A percentile compares a stretch with the other conserved stretches of the same genome.
phyloP scores from a whole-genome alignment of 2,329 filamentous ascomycete genomes.

The Lasiodiplodia hormozganensis region DNA sequence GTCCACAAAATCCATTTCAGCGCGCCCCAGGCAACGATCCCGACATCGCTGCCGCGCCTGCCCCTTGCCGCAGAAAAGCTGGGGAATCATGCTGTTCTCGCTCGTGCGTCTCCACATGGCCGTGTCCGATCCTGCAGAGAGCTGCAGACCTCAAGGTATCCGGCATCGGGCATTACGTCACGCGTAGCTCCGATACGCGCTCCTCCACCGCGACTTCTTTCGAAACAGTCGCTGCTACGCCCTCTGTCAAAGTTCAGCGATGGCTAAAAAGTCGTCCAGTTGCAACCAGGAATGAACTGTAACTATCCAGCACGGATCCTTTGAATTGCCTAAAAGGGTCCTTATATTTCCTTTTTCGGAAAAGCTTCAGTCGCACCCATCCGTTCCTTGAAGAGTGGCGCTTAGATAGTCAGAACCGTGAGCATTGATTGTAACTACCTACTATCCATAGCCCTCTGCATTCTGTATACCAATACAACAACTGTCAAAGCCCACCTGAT shows the following conservation, averaged over 20 bases:
- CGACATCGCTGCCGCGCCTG: slow-evolving; percentile 5
- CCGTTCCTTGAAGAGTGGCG: not conserved
- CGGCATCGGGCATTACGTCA: slow-evolving; percentile 26
- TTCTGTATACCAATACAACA: not conserved
- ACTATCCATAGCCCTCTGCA: not conserved
- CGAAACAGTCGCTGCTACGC: not conserved
- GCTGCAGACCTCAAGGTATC: slow-evolving; percentile 13
- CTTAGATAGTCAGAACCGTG: not conserved
- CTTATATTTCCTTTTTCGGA: slow-evolving; percentile 13
- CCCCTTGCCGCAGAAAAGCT: slow-evolving; percentile 1
- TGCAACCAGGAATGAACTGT: not conserved
- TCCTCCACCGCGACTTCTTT: not conserved
- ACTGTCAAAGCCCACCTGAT: not conserved
- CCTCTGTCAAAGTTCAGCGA: not conserved
- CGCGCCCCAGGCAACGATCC: not conserved
- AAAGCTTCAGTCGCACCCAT: not conserved
- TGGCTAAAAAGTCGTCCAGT: not conserved
- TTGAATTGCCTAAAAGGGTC: not conserved
- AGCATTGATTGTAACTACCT: not conserved
- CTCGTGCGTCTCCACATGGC: slow-evolving; percentile 3
- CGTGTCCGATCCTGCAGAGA: not conserved
- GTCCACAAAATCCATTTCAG: not conserved
- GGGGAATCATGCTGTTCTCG: not conserved
- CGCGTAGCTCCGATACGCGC: slow-evolving; percentile 7
- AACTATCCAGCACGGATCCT: not conserved